Percentiles rank a stretch among this genome's conserved stretches.
phyloP scores from a whole-genome alignment of 2,329 filamentous ascomycete genomes.

The Alternaria triticina region DNA sequence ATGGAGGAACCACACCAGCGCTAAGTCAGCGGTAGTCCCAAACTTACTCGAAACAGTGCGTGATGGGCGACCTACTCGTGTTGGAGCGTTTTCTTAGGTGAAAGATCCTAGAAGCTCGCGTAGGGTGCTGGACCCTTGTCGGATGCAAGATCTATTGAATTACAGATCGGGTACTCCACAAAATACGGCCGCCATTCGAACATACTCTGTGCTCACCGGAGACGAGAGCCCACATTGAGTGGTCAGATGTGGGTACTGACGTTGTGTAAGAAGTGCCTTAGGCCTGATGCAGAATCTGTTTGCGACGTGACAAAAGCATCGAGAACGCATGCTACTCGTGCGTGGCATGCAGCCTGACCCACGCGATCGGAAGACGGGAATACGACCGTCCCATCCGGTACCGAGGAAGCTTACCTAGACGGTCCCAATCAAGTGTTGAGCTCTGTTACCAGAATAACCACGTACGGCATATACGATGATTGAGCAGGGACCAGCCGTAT shows the following conservation, averaged over 20 bases:
- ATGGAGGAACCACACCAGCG: not conserved
- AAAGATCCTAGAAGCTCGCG: slow-evolving; percentile 5
- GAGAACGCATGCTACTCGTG: not conserved
- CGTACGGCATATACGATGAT: not conserved
- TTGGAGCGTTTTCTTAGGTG: not conserved
- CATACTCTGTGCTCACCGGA: slow-evolving; percentile 4
- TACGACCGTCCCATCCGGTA: not conserved
- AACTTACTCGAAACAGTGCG: slow-evolving; percentile 4
- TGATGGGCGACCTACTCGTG: slow-evolving; percentile 2
- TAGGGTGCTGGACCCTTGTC: slow-evolving; percentile 5
- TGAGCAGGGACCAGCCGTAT: not conserved
- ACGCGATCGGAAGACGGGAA: not conserved
- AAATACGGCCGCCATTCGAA: not conserved
- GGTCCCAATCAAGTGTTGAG: not conserved
- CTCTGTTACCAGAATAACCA: slow-evolving; percentile 7
- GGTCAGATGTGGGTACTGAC: not conserved
- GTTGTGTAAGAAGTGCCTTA: slow-evolving; percentile 1
- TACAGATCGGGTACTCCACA: slow-evolving; percentile 7
- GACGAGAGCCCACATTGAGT: not conserved
- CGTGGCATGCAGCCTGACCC: slow-evolving; percentile 1
- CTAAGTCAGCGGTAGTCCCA: slow-evolving; percentile 1
- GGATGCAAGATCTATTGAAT: slow-evolving; percentile 18
- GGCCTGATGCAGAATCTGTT: not conserved
- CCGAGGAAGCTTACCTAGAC: not conserved
- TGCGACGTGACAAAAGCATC: slow-evolving; percentile 5